phyloP scores from a whole-genome alignment of 192 early-diverging fungal genomes.

The Dissophora globulifera region DNA sequence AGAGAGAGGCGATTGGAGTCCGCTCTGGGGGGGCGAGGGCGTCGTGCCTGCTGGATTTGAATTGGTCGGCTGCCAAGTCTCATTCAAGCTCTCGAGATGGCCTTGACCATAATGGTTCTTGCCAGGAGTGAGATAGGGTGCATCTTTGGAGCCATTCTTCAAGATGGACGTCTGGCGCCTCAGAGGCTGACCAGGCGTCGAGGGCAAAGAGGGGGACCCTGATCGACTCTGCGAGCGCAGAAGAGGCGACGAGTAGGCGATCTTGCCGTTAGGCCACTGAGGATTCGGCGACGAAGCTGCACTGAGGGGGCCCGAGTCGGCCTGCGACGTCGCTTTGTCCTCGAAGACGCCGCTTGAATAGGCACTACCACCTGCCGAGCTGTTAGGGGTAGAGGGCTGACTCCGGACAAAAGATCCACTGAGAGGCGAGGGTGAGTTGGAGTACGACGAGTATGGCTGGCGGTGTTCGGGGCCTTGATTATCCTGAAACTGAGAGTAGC shows the following conservation, averaged over 20 bases:
- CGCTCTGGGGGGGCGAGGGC: conserved; percentile 3
- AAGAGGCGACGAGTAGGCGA: conserved; percentile 37
- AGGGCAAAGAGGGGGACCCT: conserved; percentile 19
- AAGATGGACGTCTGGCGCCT: conserved; percentile 41
- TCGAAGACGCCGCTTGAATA: conserved; percentile 11
- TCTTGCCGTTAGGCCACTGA: conserved; percentile 35
- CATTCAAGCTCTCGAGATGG: conserved; percentile 36
- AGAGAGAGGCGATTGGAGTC: conserved; percentile 13
- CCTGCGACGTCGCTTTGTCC: neutral
- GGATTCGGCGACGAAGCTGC: conserved; percentile 3
- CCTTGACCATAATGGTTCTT: conserved; percentile 13
- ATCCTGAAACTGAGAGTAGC: no score
- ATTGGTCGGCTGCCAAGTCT: conserved; percentile 38
- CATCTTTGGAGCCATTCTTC: conserved; percentile 51
- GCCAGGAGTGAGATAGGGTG: conserved; percentile 24
- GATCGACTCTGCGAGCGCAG: conserved; percentile 44
- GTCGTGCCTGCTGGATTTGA: conserved; percentile 9
- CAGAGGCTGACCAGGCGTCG: conserved; percentile 21
- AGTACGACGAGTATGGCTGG: neutral
- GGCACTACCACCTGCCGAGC: neutral
- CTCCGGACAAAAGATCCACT: conserved; percentile 5
- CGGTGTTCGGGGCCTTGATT: neutral
- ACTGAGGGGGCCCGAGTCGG: conserved; percentile 7
- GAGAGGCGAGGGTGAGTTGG: neutral
- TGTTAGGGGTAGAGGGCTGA: conserved; percentile 8